Conservation (phyloP, 2,329 filamentous ascomycete species). For the Cladosporium velox region DNA sequence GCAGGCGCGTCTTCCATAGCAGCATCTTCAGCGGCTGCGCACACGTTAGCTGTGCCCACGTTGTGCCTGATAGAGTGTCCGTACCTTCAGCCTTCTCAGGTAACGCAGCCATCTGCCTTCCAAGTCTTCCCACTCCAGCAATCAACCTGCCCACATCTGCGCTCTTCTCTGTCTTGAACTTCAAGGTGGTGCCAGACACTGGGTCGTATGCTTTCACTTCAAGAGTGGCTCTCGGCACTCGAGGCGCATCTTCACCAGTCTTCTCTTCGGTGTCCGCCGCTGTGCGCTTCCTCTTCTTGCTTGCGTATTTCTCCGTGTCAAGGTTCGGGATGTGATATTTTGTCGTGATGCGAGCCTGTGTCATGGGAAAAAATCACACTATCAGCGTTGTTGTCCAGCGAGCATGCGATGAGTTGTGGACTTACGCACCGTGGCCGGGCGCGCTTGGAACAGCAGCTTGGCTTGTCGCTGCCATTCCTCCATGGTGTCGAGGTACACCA, state of each 20-base stretch:
- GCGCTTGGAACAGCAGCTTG: conserved; percentile 78
- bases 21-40: conserved; percentile 30
- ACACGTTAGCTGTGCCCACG: not conserved
- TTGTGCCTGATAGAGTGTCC: conserved; percentile 5
- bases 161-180: conserved; percentile 89
- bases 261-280: conserved; percentile 28
- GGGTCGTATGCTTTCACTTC: conserved; percentile 90
- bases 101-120: conserved; percentile 60
- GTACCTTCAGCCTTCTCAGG: conserved; percentile 45
- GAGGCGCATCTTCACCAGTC: conserved; percentile 39
- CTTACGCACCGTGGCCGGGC: conserved; percentile 73
- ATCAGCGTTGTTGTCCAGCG: conserved; percentile 1
- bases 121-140: conserved; percentile 72
- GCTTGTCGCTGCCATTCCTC: conserved; percentile 93
- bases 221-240: conserved; percentile 67
- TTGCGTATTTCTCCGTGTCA: conserved; percentile 36
- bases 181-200: conserved; percentile 75
- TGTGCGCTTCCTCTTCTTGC: conserved; percentile 30
- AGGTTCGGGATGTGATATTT: conserved; percentile 72
- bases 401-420: conserved; percentile 13
- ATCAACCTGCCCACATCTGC: conserved; percentile 86
- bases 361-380: not conserved
- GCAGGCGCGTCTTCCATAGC: conserved; percentile 36
- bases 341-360: conserved; percentile 84
- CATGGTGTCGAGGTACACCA: conserved; percentile 79